Base-by-base conservation (phyloP, 1,139 yeast genomes). In the Yamadazyma dushanensis region DNA sequence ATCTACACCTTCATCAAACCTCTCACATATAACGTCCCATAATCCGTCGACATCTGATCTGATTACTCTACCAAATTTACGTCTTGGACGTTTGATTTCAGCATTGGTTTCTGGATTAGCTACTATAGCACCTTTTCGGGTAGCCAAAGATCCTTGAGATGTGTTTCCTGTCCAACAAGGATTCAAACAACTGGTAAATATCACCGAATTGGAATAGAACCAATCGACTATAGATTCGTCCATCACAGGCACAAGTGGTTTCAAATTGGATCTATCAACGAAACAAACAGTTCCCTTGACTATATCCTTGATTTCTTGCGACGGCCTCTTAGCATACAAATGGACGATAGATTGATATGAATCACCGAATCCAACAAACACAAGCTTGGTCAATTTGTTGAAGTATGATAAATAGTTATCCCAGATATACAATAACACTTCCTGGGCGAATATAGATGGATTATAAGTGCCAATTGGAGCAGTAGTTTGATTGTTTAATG, bases 181-280 rank as follows among this genome's bases (percentile, higher is more conserved):
- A 54, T 90, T 95, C 41, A 73, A 73, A 36, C 72, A 66, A 39
- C 89, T 76, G 6, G 96, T 78, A 57, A 90, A 89, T 1, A 92
- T 76, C 18, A 90, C 76, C 1, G 97, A 87, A 49, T 87, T 85
- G 46, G 82, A 82, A 62, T 82, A 89, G 57, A 81, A 92, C 97
- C 97, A 90, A 51, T 89, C 96, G 14, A 86, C 77, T 66, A 86
- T 75, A 19, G 85, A 78, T 58, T 92, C 97, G 58, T 90, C 97
- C 60, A 89, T 81, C 24, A 87, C 74, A 6, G 96, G 92, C 7
- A 85, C 85, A 37, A 90, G 73, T 0, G 96, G 80, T 50, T 85
- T 80, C 50, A 90, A 64, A 14, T 73, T 71, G 2, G 82, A 72
- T 36, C 81, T 70, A 45, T 82, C 88, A 17, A 83, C 67, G 53